These are phyloP conservation scores for Candida sphagnicola DNA, from an alignment of 805 yeast genomes.

Conservation along the genomic window DNA sequence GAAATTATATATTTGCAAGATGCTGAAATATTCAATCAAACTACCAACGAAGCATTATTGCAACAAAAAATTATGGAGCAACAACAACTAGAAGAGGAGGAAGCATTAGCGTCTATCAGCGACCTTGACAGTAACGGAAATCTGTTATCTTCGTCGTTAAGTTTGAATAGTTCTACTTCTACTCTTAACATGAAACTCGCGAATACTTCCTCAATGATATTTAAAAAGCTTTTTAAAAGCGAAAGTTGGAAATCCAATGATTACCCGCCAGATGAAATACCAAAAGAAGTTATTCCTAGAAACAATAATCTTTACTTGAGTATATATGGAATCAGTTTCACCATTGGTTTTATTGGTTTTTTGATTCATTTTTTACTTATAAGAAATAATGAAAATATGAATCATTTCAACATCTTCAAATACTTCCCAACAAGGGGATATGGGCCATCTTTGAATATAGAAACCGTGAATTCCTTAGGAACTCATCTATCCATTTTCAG, in stretches of 20 bases:
- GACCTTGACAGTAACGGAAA: conserved; percentile 14
- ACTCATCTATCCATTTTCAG: conserved; percentile 9
- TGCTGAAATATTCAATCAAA: conserved; percentile 25
- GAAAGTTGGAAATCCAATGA: conserved; percentile 8
- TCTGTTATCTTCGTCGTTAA: conserved; percentile 35
- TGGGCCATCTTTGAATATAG: conserved; percentile 7
- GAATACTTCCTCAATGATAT: conserved; percentile 24
- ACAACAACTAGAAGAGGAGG: conserved; percentile 21
- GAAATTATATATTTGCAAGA: conserved; percentile 25
- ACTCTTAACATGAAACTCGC: conserved; percentile 23
- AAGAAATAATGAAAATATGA: conserved; percentile 15
- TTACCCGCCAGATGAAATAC: conserved; percentile 6
- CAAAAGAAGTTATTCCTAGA: conserved; percentile 6
- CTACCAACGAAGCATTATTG: conserved; percentile 20
- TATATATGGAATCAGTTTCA: conserved; percentile 30
- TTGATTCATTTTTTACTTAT: conserved; percentile 30
- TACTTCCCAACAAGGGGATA: no score
- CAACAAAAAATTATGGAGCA: conserved; percentile 19
- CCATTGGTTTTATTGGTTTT: conserved; percentile 38
- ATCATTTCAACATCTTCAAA: conserved; percentile 8
- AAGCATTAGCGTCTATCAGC: conserved; percentile 14
- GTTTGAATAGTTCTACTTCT: conserved; percentile 24
- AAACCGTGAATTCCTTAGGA: conserved; percentile 7
- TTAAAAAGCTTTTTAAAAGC: conserved; percentile 23
- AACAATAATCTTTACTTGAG: conserved; percentile 10